These are phyloP conservation scores for Russula abietina DNA, from an alignment of 768 basidiomycete genomes.

Conservation along the genomic window DNA sequence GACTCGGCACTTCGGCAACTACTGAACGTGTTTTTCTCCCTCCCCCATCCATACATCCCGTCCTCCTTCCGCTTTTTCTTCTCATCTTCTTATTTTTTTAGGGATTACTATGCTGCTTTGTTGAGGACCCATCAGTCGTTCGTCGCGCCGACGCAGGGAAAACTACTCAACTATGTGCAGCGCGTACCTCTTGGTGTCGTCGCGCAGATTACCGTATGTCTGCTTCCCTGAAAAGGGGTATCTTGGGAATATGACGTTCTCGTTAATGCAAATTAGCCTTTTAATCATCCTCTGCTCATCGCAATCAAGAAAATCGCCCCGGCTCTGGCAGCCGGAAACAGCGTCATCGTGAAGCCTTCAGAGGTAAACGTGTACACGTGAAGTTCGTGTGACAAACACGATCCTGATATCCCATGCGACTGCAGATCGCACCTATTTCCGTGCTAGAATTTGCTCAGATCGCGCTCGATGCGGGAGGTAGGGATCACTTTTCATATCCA, in stretches of 20 bases:
- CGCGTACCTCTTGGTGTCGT: constrained; percentile 84
- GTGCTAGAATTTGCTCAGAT: constrained; percentile 72
- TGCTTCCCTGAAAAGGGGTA: too few relatives aligned
- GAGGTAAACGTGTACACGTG: constrained; percentile 41
- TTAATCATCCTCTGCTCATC: constrained; percentile 86
- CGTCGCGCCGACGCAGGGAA: constrained; percentile 74
- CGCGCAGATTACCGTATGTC: constrained; percentile 72
- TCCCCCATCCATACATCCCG: too few relatives aligned
- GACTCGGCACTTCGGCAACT: not conserved
- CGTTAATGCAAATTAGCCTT: constrained; percentile 46
- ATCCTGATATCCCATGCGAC: not conserved
- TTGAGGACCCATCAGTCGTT: constrained; percentile 63
- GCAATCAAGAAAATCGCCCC: constrained; percentile 86
- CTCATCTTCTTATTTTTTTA: constrained; percentile 30
- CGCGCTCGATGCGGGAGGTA: constrained; percentile 60
- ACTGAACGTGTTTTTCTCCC: not conserved
- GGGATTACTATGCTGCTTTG: constrained; percentile 73
- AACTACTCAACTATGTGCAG: constrained; percentile 70
- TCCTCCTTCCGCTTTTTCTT: not conserved
- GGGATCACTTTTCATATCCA: constrained; percentile 18
- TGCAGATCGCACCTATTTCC: constrained; percentile 68
- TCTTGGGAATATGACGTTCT: not conserved
- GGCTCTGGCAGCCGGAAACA: constrained; percentile 79
- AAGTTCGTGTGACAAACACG: not conserved
- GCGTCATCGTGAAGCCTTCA: constrained; percentile 77